Conservation (phyloP, 768 basidiomycete species). For the Russula brevipes region DNA sequence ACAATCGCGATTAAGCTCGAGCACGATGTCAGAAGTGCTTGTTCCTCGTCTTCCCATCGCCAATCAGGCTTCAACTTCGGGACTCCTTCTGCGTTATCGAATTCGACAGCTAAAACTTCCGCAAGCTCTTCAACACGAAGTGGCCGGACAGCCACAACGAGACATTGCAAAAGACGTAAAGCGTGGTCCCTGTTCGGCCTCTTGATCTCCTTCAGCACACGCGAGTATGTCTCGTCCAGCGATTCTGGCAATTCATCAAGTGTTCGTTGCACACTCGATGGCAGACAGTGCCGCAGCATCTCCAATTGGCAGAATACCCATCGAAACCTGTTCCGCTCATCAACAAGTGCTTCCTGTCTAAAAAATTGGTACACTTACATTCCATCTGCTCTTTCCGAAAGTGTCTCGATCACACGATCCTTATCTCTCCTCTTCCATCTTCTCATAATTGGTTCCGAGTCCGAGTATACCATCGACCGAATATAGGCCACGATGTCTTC, state of each 20-base stretch:
- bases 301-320: conserved; percentile 1
- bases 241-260: background rate
- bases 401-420: background rate
- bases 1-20: background rate
- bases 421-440: background rate
- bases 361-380: background rate
- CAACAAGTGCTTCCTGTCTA: background rate
- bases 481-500: background rate
- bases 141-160: background rate
- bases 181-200: conserved; percentile 1
- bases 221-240: background rate
- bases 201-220: background rate
- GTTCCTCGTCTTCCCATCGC: background rate
- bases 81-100: background rate
- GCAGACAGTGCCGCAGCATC: background rate
- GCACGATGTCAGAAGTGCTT: background rate
- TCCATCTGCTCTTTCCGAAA: background rate
- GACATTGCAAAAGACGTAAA: background rate
- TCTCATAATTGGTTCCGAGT: background rate
- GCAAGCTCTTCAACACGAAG: background rate
- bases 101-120: background rate
- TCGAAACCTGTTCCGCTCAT: background rate
- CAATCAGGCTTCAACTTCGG: conserved; percentile 1
- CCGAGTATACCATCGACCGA: background rate
- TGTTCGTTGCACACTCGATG: background rate